These are phyloP conservation scores for Aspergillus alliaceus DNA, from an alignment of 2,329 filamentous ascomycete species.

Conservation along the genomic window DNA sequence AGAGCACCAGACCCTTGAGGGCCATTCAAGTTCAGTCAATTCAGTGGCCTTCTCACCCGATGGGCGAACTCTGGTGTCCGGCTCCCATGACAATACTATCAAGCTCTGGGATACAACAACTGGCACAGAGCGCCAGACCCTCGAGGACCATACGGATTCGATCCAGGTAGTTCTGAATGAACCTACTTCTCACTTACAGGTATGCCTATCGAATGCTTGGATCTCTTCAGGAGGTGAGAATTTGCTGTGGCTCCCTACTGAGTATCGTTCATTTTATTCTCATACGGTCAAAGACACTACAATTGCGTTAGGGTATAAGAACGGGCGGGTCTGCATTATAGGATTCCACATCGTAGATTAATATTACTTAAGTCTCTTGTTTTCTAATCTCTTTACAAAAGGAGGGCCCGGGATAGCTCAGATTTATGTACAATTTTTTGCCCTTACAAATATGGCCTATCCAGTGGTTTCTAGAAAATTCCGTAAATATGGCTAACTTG, in stretches of 20 bases:
- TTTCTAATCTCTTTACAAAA: conserved; percentile 13
- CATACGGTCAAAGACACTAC: conserved; percentile 6
- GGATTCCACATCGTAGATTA: conserved; percentile 6
- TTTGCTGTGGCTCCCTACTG: conserved; percentile 11
- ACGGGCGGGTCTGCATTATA: conserved; percentile 7
- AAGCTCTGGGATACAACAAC: conserved; percentile 1
- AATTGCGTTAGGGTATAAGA: conserved; percentile 3
- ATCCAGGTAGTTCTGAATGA: conserved; percentile 10
- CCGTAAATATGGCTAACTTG: no score
- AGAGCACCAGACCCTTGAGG: no score
- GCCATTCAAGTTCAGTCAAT: neutral
- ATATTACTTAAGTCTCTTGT: conserved; percentile 6
- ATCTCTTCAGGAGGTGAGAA: conserved; percentile 4
- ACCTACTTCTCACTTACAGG: neutral
- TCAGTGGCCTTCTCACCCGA: conserved; percentile 10
- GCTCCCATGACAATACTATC: no score
- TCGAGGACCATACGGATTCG: conserved; percentile 3
- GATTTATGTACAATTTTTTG: no score
- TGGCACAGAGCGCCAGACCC: neutral
- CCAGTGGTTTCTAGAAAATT: no score
- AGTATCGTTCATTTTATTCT: conserved; percentile 2
- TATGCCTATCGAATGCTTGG: conserved; percentile 6
- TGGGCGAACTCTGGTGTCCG: conserved; percentile 3
- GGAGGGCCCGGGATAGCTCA: conserved; percentile 7
- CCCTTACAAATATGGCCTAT: no score